These are phyloP conservation scores for Rubus parviflorus DNA, from an alignment of 306 rosid species.

Conservation along the genomic window DNA sequence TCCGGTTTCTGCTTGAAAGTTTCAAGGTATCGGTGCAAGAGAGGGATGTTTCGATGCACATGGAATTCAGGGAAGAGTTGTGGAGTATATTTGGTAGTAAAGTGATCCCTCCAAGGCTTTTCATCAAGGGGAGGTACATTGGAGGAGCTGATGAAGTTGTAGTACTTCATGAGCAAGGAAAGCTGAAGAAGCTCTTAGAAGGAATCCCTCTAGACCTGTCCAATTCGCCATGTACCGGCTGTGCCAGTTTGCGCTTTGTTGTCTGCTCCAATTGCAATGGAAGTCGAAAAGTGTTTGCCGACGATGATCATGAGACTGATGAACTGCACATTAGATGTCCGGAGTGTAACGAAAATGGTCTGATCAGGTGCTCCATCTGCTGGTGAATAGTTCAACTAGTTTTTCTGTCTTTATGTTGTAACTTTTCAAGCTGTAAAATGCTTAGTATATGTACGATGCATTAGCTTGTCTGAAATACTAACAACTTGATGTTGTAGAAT, in stretches of 20 bases:
- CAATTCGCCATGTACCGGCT: conserved; percentile 50
- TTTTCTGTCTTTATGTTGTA: conserved; percentile 2
- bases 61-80: conserved; percentile 79
- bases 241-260: conserved; percentile 58
- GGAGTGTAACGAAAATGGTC: conserved; percentile 86
- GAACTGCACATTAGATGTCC: conserved; percentile 51
- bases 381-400: conserved; percentile 37
- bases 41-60: conserved; percentile 82
- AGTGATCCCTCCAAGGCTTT: conserved; percentile 86
- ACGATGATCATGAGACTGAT: conserved; percentile 17
- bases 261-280: conserved; percentile 78
- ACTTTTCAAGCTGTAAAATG: conserved; percentile 1
- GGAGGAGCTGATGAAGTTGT: conserved; percentile 95
- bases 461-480: conserved; percentile 8
- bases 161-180: conserved; percentile 79
- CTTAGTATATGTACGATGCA: conserved; percentile 10
- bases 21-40: conserved; percentile 57
- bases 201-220: conserved; percentile 48
- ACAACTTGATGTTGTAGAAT: conserved; percentile 1
- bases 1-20: conserved; percentile 74
- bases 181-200: conserved; percentile 69
- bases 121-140: conserved; percentile 80
- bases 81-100: conserved; percentile 63
- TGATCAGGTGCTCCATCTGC: conserved; percentile 77
- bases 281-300: conserved; percentile 62